These are phyloP conservation scores for Micractinium sp. DNA, from an alignment of 139 green algal species.

Conservation along the genomic window DNA sequence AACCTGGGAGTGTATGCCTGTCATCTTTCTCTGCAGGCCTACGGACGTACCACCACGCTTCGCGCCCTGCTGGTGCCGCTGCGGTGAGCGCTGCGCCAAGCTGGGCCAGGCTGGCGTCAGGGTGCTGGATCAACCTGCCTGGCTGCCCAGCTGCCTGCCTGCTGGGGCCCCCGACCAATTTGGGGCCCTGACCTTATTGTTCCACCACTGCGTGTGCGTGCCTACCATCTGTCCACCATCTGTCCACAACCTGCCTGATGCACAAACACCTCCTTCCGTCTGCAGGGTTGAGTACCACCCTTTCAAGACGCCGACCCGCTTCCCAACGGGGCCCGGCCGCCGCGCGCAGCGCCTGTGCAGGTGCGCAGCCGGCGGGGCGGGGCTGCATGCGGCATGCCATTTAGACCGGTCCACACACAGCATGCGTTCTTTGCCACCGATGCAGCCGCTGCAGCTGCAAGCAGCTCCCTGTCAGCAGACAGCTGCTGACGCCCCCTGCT, in stretches of 20 bases:
- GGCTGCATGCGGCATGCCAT: not conserved
- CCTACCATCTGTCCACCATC: not conserved
- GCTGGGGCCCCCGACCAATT: too few relatives aligned
- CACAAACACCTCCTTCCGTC: too few relatives aligned
- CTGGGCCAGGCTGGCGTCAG: too few relatives aligned
- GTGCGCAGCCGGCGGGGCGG: not conserved
- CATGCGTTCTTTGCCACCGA: not conserved
- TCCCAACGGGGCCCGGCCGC: not conserved
- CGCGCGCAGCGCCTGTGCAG: constrained; percentile 19
- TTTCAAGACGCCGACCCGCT: not conserved
- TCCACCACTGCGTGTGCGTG: too few relatives aligned
- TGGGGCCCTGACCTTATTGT: too few relatives aligned
- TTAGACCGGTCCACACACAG: too few relatives aligned
- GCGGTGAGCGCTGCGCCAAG: not conserved
- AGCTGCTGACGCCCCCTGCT: too few relatives aligned
- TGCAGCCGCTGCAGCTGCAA: too few relatives aligned
- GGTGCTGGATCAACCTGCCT: too few relatives aligned
- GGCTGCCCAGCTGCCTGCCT: too few relatives aligned
- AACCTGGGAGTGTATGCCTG: not conserved
- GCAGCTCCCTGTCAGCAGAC: not conserved
- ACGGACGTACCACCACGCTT: not conserved
- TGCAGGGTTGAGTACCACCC: constrained; percentile 23
- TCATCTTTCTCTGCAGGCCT: not conserved
- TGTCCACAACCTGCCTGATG: not conserved
- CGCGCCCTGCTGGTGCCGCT: constrained; percentile 16